Evolutionary conservation across 2,329 filamentous ascomycete genomes (phyloP).

Genomic region (Diplodia mutila): DNA sequence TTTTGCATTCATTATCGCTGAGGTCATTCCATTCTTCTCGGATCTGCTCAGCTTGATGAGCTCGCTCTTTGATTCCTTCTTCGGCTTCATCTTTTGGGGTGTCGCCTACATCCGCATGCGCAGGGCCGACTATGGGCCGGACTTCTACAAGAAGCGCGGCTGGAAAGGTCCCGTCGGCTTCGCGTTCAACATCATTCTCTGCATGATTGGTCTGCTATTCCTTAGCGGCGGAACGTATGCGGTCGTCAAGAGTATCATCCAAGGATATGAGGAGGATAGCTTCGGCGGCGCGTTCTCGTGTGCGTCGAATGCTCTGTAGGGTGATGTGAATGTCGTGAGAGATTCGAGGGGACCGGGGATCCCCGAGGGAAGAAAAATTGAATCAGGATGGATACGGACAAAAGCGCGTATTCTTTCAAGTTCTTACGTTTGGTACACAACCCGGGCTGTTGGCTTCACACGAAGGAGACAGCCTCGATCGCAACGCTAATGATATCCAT

Average conservation of each 20-base stretch:
- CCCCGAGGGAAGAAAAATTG: neutral
- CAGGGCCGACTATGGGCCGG: constrained; percentile 61
- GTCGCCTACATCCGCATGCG: constrained; percentile 80
- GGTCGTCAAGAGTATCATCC: constrained; percentile 71
- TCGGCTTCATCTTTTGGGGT: constrained; percentile 95
- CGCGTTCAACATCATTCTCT: constrained; percentile 73
- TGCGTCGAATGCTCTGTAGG: constrained; percentile 65
- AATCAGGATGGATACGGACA: neutral
- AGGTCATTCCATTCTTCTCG: constrained; percentile 92
- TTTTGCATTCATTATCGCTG: constrained; percentile 88
- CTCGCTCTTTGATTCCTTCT: constrained; percentile 91
- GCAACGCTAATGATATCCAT: constrained; percentile 4
- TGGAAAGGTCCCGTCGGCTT: constrained; percentile 59
- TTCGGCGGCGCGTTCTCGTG: constrained; percentile 79
- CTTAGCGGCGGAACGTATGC: constrained; percentile 79
- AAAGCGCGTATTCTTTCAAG: neutral
- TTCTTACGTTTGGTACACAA: neutral
- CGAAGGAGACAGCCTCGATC: neutral
- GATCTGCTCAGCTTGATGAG: constrained; percentile 75
- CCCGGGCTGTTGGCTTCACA: neutral
- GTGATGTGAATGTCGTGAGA: neutral
- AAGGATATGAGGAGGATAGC: constrained; percentile 66
- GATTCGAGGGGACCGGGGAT: neutral
- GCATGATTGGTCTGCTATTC: constrained; percentile 78
- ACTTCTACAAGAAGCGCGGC: constrained; percentile 58